Evolutionary conservation across 2,329 filamentous ascomycete species (phyloP), one percentile per base, ranked within the genome.

Genomic region (Pezicula neosporulosa): DNA sequence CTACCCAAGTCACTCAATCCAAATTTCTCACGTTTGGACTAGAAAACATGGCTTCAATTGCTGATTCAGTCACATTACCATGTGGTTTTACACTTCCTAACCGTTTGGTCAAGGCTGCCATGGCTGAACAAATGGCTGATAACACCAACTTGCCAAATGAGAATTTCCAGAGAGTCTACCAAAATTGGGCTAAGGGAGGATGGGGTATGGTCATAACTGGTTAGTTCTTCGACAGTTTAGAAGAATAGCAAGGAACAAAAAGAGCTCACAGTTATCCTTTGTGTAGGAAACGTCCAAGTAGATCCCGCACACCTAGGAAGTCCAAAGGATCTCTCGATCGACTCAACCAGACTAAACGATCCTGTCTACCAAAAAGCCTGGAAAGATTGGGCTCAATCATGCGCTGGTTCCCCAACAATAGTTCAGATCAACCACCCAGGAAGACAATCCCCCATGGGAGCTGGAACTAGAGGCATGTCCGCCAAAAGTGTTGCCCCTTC

Each of bases 1-100:
- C 30, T 12, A 33, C 30, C 10, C 30, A 33, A 24, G 7, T 24
- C 24, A 6, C 24, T 24, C 5, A 24, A 24, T 24, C 6, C 24
- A 6, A 24, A 24, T 6, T 24, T 24, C 24, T 24, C 24, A 24
- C 24, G 3, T 6, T 24, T 33, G 8, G 30, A 33, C 30, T 33
- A 33, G 6, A 3, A 33, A 33, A 13, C 12, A 19, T 42, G 12
- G 18, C 28, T 28, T 30, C 16, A 24, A 33, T 75, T 9, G 60
- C 64, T 48, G 66, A 74, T 27, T 71, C 77, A 0, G 60, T 81
- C 15, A 77, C 72, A 36, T 70, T 83, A 1, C 75, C 77, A 54
- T 81, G 77, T 60, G 81, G 81, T 1, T 68, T 85, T 24, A 72
- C 69, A 0, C 62, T 84, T 3, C 77, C 77, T 3, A 84, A 84